Evolutionary conservation across 768 basidiomycete species (phyloP).

Genomic region (Lactifluus hygrophoroides): DNA sequence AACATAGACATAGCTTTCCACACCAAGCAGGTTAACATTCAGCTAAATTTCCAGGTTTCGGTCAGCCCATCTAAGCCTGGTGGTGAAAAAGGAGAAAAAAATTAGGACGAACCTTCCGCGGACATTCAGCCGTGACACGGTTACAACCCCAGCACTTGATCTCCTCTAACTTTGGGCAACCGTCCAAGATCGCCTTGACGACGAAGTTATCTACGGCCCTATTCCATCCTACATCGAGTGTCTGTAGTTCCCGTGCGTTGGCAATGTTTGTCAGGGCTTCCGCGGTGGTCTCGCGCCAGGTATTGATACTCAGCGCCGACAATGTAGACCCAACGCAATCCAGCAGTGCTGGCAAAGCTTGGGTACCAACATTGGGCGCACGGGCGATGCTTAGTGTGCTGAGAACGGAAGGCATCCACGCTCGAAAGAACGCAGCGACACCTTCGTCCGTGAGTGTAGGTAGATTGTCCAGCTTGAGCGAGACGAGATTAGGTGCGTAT

Average conservation of each 20-base stretch:
- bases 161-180: slow-evolving; percentile 33
- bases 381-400: slow-evolving; percentile 30
- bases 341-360: slow-evolving; percentile 42
- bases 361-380: slow-evolving; percentile 6
- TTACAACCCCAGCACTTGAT: slow-evolving; percentile 52
- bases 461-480: slow-evolving; percentile 48
- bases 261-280: slow-evolving; percentile 36
- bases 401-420: slow-evolving; percentile 32
- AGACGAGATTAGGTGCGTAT: slow-evolving; percentile 38
- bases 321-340: slow-evolving; percentile 56
- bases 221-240: slow-evolving; percentile 81
- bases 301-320: slow-evolving; percentile 61
- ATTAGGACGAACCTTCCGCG: slow-evolving; percentile 43
- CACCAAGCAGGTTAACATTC: slow-evolving; percentile 25
- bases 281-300: slow-evolving; percentile 55
- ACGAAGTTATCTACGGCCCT: slow-evolving; percentile 75
- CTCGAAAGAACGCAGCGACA: slow-evolving; percentile 57
- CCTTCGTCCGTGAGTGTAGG: slow-evolving; percentile 62
- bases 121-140: slow-evolving; percentile 37
- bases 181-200: slow-evolving; percentile 56
- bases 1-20: slow-evolving; percentile 17
- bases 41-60: neutral
- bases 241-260: slow-evolving; percentile 36
- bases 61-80: neutral
- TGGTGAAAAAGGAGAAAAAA: neutral